A percentile compares a stretch with the other conserved stretches of the same genome.
Evolutionary conservation across 73 alveolate species (phyloP).

Genomic region (Blepharisma stoltei): DNA sequence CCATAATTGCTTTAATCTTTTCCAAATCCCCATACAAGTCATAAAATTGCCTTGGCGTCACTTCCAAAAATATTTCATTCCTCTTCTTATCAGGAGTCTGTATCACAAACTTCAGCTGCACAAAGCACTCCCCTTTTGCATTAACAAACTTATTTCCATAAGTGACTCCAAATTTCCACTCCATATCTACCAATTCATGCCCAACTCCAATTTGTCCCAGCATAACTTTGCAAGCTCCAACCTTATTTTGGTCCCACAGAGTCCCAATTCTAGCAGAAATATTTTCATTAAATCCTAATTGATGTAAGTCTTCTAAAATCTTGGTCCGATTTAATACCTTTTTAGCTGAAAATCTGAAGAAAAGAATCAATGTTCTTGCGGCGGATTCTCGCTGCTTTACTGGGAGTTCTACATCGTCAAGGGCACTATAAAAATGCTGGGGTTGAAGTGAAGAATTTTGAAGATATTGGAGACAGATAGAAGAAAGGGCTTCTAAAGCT

Average conservation of each 20-base stretch:
- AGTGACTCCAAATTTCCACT: slow-evolving; percentile 31
- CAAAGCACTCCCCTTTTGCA: slow-evolving; percentile 18
- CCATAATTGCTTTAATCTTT: slow-evolving; percentile 21
- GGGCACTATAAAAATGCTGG: slow-evolving; percentile 14
- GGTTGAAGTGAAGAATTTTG: slow-evolving; percentile 21
- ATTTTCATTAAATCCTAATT: slow-evolving; percentile 22
- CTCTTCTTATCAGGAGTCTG: slow-evolving; percentile 10
- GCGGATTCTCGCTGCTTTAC: slow-evolving; percentile 5
- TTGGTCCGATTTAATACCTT: neutral
- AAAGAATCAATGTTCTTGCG: neutral
- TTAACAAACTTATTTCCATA: slow-evolving; percentile 16
- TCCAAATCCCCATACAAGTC: slow-evolving; percentile 29
- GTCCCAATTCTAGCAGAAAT: slow-evolving; percentile 14
- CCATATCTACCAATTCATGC: slow-evolving; percentile 1
- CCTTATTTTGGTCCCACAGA: slow-evolving; percentile 13
- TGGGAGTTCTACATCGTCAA: slow-evolving; percentile 7
- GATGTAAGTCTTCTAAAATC: neutral
- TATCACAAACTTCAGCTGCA: slow-evolving; percentile 3
- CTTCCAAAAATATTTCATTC: slow-evolving; percentile 21
- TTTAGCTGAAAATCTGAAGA: slow-evolving; percentile 22
- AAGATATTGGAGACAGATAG: slow-evolving; percentile 4
- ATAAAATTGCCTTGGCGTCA: slow-evolving; percentile 14
- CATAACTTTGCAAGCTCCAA: slow-evolving; percentile 27
- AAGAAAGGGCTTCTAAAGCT: neutral
- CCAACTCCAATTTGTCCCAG: slow-evolving; percentile 7